Evolutionary conservation across 345 rosid genomes (phyloP).

Genomic region (Cardamine resedifolia): DNA sequence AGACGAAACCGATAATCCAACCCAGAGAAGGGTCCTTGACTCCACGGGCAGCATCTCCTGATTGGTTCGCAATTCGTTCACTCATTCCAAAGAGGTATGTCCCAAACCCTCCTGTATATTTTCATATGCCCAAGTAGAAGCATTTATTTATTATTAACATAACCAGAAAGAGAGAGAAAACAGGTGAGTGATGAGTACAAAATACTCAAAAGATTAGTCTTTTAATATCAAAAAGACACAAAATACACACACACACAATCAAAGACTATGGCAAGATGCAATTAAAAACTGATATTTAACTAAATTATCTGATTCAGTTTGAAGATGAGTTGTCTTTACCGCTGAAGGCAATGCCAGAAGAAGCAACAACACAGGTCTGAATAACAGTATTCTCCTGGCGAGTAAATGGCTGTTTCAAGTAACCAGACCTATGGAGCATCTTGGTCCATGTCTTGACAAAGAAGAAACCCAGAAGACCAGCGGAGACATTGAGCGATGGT

Average conservation of each 20-base stretch:
- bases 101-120: constrained; percentile 64
- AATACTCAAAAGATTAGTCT: constrained; percentile 4
- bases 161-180: constrained; percentile 8
- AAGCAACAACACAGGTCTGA: constrained; percentile 80
- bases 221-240: constrained; percentile 1
- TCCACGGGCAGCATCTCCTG: constrained; percentile 41
- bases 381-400: constrained; percentile 78
- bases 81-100: constrained; percentile 82
- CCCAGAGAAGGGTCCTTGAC: constrained; percentile 53
- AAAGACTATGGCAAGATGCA: not conserved
- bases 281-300: not conserved
- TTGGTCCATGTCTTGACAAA: constrained; percentile 68
- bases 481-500: constrained; percentile 71
- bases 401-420: constrained; percentile 59
- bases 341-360: constrained; percentile 79
- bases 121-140: constrained; percentile 23
- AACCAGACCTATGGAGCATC: constrained; percentile 44
- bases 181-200: constrained; percentile 17
- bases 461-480: constrained; percentile 73
- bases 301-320: not conserved
- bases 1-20: constrained; percentile 83
- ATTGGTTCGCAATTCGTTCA: constrained; percentile 51
- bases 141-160: constrained; percentile 14
- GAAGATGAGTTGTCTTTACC: constrained; percentile 42
- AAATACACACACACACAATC: not conserved